These are phyloP conservation scores for Psidium friedrichsthalianum DNA, from an alignment of 345 rosid genomes.

Conservation along the genomic window DNA sequence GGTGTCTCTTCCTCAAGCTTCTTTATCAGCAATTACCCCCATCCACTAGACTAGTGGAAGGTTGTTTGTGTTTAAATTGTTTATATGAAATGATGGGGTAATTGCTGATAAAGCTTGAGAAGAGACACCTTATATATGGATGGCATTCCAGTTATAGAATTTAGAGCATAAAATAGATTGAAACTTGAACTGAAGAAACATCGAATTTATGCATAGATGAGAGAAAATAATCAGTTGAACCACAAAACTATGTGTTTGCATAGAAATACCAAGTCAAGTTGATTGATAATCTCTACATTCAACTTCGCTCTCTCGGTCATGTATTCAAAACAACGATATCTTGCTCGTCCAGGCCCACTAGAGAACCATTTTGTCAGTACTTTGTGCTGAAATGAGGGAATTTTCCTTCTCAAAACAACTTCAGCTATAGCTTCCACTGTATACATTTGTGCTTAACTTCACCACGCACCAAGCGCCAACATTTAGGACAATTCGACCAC, in stretches of 20 bases:
- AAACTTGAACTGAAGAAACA: neutral
- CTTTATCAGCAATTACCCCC: neutral
- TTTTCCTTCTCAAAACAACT: conserved; percentile 71
- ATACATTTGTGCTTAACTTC: conserved; percentile 87
- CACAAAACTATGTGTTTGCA: neutral
- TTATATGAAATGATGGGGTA: neutral
- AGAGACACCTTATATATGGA: neutral
- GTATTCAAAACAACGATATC: conserved; percentile 77
- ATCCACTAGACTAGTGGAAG: neutral
- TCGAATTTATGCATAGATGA: neutral
- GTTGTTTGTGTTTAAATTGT: neutral
- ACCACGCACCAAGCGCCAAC: conserved; percentile 81
- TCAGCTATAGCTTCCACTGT: conserved; percentile 75
- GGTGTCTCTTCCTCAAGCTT: neutral
- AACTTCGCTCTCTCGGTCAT: conserved; percentile 58
- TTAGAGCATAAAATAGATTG: neutral
- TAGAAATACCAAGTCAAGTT: conserved; percentile 76
- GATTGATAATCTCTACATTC: conserved; percentile 69
- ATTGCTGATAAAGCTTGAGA: neutral
- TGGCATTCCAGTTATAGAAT: neutral
- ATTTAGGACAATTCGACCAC: conserved; percentile 86
- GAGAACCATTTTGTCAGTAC: conserved; percentile 71
- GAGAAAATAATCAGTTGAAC: neutral
- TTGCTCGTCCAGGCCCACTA: conserved; percentile 65
- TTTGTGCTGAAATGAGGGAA: conserved; percentile 56